These are phyloP conservation scores for Cystofilobasidium macerans DNA, from an alignment of 768 basidiomycete species.

Conservation along the genomic window DNA sequence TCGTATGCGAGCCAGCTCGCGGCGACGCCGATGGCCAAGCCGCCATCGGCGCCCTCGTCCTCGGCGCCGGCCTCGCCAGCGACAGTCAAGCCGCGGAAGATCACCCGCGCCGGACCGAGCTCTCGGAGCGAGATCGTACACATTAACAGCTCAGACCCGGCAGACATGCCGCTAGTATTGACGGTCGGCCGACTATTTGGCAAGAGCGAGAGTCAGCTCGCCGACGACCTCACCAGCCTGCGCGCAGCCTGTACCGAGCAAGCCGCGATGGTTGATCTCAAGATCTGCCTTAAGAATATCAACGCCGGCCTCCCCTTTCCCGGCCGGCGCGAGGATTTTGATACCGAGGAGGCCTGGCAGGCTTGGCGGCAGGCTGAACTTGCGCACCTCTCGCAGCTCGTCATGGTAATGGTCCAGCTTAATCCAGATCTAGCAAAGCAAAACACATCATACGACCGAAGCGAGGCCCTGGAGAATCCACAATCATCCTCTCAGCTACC, in stretches of 20 bases:
- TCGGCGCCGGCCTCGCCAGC: constrained; percentile 1
- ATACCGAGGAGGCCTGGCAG: constrained; percentile 66
- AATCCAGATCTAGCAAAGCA: constrained; percentile 65
- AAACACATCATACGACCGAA: constrained; percentile 26
- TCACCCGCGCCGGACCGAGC: not conserved
- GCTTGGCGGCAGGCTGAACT: constrained; percentile 75
- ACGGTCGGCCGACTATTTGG: constrained; percentile 64
- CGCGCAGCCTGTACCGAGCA: constrained; percentile 62
- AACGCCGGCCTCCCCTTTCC: constrained; percentile 73
- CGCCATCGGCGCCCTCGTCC: not conserved
- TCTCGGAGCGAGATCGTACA: not conserved
- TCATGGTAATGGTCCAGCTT: constrained; percentile 71
- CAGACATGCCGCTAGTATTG: constrained; percentile 66
- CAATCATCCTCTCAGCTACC: not conserved
- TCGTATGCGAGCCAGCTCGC: constrained; percentile 71
- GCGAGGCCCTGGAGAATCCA: constrained; percentile 8
- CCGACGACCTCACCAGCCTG: constrained; percentile 61
- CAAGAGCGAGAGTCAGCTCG: constrained; percentile 54
- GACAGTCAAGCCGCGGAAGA: constrained; percentile 11
- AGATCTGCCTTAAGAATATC: constrained; percentile 87
- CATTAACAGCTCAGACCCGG: constrained; percentile 35
- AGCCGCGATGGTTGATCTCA: constrained; percentile 77
- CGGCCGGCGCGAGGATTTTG: constrained; percentile 75
- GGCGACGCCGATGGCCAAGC: constrained; percentile 40
- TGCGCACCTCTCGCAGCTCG: constrained; percentile 71